phyloP scores from a whole-genome alignment of 1,284 basidiomycete genomes.

The Volvariella volvacea region DNA sequence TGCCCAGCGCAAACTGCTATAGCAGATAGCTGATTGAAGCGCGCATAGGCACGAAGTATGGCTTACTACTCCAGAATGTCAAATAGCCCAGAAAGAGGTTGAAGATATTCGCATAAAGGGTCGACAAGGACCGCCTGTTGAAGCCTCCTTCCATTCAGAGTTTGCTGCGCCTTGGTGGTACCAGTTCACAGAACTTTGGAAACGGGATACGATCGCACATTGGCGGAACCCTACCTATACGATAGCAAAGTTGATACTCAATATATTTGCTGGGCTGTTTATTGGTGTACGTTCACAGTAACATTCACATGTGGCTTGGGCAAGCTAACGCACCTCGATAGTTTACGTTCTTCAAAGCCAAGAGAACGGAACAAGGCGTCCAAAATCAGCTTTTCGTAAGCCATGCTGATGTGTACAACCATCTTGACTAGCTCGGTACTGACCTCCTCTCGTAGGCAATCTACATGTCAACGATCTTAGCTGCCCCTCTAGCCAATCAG shows the following conservation, averaged over 20 bases:
- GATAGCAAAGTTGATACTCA: conserved; percentile 55
- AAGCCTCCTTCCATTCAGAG: conserved; percentile 22
- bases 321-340: too few species aligned
- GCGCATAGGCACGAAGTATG: conserved; percentile 28
- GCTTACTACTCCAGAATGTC: conserved; percentile 26
- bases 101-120: conserved; percentile 31
- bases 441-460: too few species aligned
- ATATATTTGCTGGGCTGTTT: conserved; percentile 46
- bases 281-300: conserved; percentile 34
- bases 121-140: conserved; percentile 25
- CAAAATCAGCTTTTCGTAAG: conserved; percentile 26
- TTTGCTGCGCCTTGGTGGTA: conserved; percentile 44
- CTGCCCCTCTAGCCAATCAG: conserved; percentile 39
- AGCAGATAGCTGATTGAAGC: too few species aligned
- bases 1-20: too few species aligned
- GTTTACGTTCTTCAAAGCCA: conserved; percentile 63
- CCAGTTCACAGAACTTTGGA: conserved; percentile 39
- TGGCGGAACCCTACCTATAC: conserved; percentile 67
- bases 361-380: conserved; percentile 53
- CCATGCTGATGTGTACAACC: background rate
- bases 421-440: background rate
- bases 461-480: too few species aligned
- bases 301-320: too few species aligned
- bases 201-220: conserved; percentile 46
- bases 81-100: conserved; percentile 19